These are phyloP conservation scores for Lachnellula subtilissima DNA, from an alignment of 2,329 filamentous ascomycete species.

Conservation along the genomic window DNA sequence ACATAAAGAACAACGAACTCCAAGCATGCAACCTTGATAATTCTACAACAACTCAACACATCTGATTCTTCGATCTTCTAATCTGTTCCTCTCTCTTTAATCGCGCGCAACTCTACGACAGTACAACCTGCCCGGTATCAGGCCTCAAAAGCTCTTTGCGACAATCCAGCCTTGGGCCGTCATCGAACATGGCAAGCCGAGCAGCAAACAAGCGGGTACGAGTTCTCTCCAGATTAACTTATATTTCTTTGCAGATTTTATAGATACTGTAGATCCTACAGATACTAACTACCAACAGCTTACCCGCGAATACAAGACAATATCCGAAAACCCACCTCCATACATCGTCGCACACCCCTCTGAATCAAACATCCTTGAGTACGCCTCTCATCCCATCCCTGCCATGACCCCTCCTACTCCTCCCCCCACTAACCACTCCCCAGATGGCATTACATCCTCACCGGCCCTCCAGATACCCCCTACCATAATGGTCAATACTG, in stretches of 20 bases:
- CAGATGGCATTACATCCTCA: slow-evolving; percentile 93
- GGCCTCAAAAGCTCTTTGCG: neutral
- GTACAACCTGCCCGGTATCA: neutral
- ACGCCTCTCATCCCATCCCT: slow-evolving; percentile 29
- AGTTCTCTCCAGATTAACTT: slow-evolving; percentile 35
- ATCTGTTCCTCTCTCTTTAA: slow-evolving; percentile 24
- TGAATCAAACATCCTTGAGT: slow-evolving; percentile 88
- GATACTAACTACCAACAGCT: slow-evolving; percentile 38
- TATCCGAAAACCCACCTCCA: slow-evolving; percentile 73
- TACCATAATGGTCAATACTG: slow-evolving; percentile 97
- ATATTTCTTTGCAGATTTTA: slow-evolving; percentile 35
- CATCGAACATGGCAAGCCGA: slow-evolving; percentile 58
- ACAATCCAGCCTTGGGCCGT: slow-evolving; percentile 12
- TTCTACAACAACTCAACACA: neutral
- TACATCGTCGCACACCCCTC: slow-evolving; percentile 88
- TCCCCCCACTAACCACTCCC: slow-evolving; percentile 10
- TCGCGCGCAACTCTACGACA: slow-evolving; percentile 27
- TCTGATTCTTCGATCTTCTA: slow-evolving; percentile 7
- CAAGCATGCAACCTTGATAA: neutral
- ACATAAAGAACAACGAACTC: neutral
- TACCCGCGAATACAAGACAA: slow-evolving; percentile 59
- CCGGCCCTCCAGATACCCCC: slow-evolving; percentile 87
- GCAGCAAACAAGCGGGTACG: slow-evolving; percentile 66
- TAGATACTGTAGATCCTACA: neutral
- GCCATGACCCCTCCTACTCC: neutral